Percentiles rank a stretch among this genome's conserved stretches.
These are phyloP conservation scores for Mychonastes homosphaera DNA, from an alignment of 139 green algal genomes.

Conservation along the genomic window DNA sequence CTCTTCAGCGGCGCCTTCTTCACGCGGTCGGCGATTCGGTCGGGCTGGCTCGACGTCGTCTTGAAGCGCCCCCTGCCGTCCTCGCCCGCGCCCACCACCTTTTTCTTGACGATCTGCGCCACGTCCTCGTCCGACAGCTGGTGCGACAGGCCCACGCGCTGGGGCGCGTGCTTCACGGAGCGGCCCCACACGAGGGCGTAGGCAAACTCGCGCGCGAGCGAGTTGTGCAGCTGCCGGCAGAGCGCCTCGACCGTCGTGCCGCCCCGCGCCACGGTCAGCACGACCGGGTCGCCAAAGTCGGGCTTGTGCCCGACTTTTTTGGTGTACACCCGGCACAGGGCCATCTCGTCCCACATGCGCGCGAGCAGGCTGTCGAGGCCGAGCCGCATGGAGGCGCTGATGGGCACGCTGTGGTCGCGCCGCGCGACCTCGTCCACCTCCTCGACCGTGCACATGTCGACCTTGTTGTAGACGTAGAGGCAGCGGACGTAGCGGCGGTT, in stretches of 20 bases:
- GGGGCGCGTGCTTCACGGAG: conserved; percentile 86
- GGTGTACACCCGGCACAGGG: conserved; percentile 90
- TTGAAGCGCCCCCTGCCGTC: conserved; percentile 70
- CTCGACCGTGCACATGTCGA: conserved; percentile 84
- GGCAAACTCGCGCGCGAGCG: conserved; percentile 69
- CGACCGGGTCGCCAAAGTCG: conserved; percentile 91
- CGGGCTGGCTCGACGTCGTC: conserved; percentile 48
- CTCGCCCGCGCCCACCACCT: conserved; percentile 54
- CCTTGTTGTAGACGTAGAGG: conserved; percentile 99
- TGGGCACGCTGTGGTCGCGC: conserved; percentile 69
- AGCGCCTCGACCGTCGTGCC: conserved; percentile 77
- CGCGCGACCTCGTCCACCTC: conserved; percentile 88
- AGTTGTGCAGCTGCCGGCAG: conserved; percentile 75
- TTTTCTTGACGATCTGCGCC: conserved; percentile 94
- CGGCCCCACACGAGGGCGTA: conserved; percentile 94
- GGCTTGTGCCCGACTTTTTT: conserved; percentile 88
- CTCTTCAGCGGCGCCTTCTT: conserved; percentile 95
- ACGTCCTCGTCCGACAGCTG: conserved; percentile 73
- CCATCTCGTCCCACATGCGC: conserved; percentile 95
- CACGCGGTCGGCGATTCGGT: conserved; percentile 79
- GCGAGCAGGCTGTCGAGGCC: conserved; percentile 89
- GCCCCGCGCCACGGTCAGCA: conserved; percentile 62
- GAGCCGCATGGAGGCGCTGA: conserved; percentile 74
- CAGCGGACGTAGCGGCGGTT: conserved; percentile 88
- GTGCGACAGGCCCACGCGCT: conserved; percentile 33